Percentiles rank a stretch among this genome's conserved stretches.
These are phyloP conservation scores for Secale cereale DNA, from an alignment of 176 grass and related monocot species.

Conservation along the genomic window DNA sequence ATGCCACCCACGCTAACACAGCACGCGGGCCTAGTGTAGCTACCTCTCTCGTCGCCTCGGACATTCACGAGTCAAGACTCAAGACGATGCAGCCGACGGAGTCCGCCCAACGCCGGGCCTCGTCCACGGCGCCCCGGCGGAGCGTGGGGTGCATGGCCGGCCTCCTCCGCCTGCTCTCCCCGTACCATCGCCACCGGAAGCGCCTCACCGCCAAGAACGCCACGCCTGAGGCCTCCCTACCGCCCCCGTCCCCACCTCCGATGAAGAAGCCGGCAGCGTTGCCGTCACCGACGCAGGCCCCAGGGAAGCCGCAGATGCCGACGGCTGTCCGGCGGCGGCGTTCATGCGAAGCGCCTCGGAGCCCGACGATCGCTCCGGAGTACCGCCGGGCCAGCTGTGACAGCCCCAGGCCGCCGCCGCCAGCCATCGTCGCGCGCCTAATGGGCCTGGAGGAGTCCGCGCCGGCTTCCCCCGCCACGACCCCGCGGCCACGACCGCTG, in stretches of 20 bases:
- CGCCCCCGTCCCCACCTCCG: neutral
- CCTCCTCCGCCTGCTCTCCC: slow-evolving; percentile 74
- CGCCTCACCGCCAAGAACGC: slow-evolving; percentile 59
- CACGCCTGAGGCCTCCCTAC: neutral
- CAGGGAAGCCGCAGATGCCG: neutral
- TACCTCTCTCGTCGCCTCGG: slow-evolving; percentile 10
- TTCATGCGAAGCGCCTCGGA: slow-evolving; percentile 67
- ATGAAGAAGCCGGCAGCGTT: slow-evolving; percentile 20
- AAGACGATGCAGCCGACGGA: slow-evolving; percentile 43
- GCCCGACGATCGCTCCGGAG: slow-evolving; percentile 75
- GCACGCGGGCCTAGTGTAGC: neutral
- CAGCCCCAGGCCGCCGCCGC: slow-evolving; percentile 38
- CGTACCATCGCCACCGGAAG: slow-evolving; percentile 76
- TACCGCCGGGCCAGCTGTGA: slow-evolving; percentile 54
- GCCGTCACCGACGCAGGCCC: neutral
- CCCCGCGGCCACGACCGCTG: slow-evolving; percentile 1
- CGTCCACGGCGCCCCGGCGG: slow-evolving; percentile 11
- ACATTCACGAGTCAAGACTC: neutral
- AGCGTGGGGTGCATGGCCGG: slow-evolving; percentile 86
- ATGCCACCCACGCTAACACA: slow-evolving; percentile 18
- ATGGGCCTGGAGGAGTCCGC: slow-evolving; percentile 83
- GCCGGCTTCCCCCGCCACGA: slow-evolving; percentile 2
- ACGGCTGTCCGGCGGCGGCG: slow-evolving; percentile 16
- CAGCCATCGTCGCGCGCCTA: slow-evolving; percentile 77
- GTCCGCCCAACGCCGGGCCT: slow-evolving; percentile 20